Evolutionary conservation across 768 basidiomycete species (phyloP).

Genomic region (Boletus sp.): DNA sequence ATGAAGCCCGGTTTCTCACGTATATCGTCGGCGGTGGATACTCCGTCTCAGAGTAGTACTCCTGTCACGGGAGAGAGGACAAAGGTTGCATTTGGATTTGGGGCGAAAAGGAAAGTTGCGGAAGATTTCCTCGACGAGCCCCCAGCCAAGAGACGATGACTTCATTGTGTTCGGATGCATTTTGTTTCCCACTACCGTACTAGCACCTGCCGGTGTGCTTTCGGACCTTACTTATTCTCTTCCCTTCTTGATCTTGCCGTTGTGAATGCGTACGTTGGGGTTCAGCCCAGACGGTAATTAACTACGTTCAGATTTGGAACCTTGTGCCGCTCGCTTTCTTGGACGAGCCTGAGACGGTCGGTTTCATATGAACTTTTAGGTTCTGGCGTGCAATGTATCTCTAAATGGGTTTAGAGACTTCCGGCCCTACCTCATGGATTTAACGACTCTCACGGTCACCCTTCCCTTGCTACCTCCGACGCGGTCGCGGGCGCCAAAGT

Average conservation of each 20-base stretch:
- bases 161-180: not conserved
- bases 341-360: not conserved
- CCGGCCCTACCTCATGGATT: not conserved
- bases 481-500: not conserved
- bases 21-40: conserved; percentile 56
- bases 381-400: not conserved
- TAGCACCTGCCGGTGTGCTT: not conserved
- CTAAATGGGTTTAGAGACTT: not conserved
- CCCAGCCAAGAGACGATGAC: conserved; percentile 52
- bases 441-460: no score
- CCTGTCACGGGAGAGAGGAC: conserved; percentile 63
- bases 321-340: not conserved
- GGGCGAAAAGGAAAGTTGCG: conserved; percentile 73
- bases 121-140: conserved; percentile 68
- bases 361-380: not conserved
- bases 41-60: conserved; percentile 49
- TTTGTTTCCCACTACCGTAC: not conserved
- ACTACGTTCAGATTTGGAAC: not conserved
- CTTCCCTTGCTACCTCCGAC: not conserved
- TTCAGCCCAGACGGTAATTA: not conserved
- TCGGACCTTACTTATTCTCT: not conserved
- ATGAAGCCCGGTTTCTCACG: conserved; percentile 69
- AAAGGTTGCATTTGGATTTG: conserved; percentile 76
- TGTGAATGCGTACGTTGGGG: not conserved
- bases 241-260: not conserved